Base-by-base conservation (phyloP, 148 eudicot genomes). In the Cornus florida region DNA sequence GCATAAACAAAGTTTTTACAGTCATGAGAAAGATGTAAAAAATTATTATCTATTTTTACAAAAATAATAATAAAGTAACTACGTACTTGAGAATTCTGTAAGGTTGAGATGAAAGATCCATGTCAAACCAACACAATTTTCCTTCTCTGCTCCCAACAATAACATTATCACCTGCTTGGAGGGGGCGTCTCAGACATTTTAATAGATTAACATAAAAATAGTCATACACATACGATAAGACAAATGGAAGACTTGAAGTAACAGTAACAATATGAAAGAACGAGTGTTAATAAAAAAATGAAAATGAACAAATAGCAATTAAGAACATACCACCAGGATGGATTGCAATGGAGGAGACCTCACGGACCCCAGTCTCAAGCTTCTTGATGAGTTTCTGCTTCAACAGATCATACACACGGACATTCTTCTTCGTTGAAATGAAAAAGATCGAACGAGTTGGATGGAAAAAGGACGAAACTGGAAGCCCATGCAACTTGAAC, bases 61-160 rank as follows among this genome's bases (percentile, higher is more conserved):
- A 12, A n/a, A 3, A 75, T 13, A n/a, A 75, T 32, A 69, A 69
- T 16, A 57, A 75, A 53, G 22, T 23, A 39, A 64, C 70, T 66
- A 83, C 95, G 82, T 94, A 97, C 99, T 85, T 90, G 78, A 88
- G 86, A 67, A 82, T 80, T 83, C 73, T 84, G 60, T 93, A 94
- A 81, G 99, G 98, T 57, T 79, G 86, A 65, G 97, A 87, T 71
- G 93, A 88, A 67, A 92, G 97, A 85, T 97, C 99, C 99, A 97
- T 92, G 87, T 97, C 99, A 92, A 97, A 94, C 99, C 99, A 97
- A 80, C 97, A 90, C 78, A 91, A 72, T 81, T 97, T 97, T 72
- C 99, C 99, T 74, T 97, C 98, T 86, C 85, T 90, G 89, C 98
- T 94, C 57, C 99, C 99, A 67, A 94, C 95, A 82, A 97, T 91